Base-by-base conservation (phyloP, 2,329 filamentous ascomycete genomes). In the Diplodia sapinea region DNA sequence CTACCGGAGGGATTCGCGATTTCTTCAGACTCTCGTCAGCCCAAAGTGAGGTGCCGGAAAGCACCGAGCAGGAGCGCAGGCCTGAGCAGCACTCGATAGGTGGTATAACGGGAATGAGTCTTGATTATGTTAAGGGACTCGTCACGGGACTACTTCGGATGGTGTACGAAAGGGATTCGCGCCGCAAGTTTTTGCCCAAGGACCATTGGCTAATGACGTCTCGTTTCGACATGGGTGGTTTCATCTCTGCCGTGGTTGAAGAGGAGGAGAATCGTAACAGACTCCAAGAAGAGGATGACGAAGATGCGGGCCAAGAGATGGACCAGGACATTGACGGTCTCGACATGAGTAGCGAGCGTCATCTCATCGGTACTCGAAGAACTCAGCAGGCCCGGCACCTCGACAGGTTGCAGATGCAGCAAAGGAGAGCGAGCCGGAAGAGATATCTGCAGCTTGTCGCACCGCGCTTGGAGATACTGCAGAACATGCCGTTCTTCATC, bases 401-500 rank as follows among this genome's bases (percentile, higher is more conserved):
- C 23, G 90, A 94, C 74, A 82, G 83, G 66, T 78, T 91, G 54
- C 86, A 87, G 70, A 82, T 84, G 49, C 86, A 88, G 71, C 88
- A 92, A 73, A 86, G 88, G 70, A 88, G 88, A 74, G 84, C 86
- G 7, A 88, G 89, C 52, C 85, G 89, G 47, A 88, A 89, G 71
- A 88, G 91, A 71, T 87, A 91, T 69, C 81, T 96, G 29, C 91
- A 94, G 57, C 66, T 68, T 26, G 88, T 97, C 69, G 92, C 91
- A 0, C 94, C 95, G 0, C 90, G 94, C 72, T 83, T 97, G 11
- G 94, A 97, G 74, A 91, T 99, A 5, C 80, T 99, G 62, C 90
- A 95, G 72, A 96, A 98, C 74, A 96, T 99, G 89, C 95, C 95
- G 0, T 99, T 98, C 76, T 91, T 94, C 71, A 95, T 99, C 54